Evolutionary conservation across 2,329 filamentous ascomycete genomes (phyloP).

Genomic region (Xylariomycetidae sp.): DNA sequence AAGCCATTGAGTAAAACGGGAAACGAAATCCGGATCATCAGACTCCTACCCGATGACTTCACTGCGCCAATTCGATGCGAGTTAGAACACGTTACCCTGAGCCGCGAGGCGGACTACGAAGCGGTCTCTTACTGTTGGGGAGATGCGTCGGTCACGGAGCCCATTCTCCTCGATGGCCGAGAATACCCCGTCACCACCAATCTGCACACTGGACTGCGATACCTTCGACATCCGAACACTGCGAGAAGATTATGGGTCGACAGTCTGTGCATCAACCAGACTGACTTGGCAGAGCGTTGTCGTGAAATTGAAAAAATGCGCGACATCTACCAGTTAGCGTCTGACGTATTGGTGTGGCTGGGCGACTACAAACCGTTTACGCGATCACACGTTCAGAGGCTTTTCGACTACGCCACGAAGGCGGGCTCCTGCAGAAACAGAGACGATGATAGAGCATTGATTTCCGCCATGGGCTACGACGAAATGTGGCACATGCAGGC

Average conservation of each 20-base stretch:
- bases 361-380: conserved; percentile 8
- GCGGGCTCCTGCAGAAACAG: conserved; percentile 1
- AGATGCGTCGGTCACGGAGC: conserved; percentile 9
- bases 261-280: conserved; percentile 16
- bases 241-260: conserved; percentile 14
- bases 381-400: conserved; percentile 2
- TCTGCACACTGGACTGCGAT: conserved; percentile 5
- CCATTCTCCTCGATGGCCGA: conserved; percentile 9
- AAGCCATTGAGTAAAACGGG: conserved; percentile 6
- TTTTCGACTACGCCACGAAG: conserved; percentile 4
- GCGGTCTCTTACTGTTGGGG: conserved; percentile 16
- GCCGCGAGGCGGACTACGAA: conserved; percentile 9
- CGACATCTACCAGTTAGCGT: conserved; percentile 9
- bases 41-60: conserved; percentile 6
- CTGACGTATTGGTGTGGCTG: conserved; percentile 8
- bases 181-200: conserved; percentile 12
- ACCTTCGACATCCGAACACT: conserved; percentile 7
- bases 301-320: conserved; percentile 11
- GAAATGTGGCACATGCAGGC: conserved; percentile 8
- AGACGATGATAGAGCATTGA: conserved; percentile 2
- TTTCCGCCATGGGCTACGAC: conserved; percentile 4
- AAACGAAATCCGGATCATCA: conserved; percentile 12
- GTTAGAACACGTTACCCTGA: conserved; percentile 8
- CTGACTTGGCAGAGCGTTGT: conserved; percentile 6
- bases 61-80: conserved; percentile 10